These are phyloP conservation scores for Metschnikowia lochheadii DNA, from an alignment of 805 yeast species.

Conservation along the genomic window DNA sequence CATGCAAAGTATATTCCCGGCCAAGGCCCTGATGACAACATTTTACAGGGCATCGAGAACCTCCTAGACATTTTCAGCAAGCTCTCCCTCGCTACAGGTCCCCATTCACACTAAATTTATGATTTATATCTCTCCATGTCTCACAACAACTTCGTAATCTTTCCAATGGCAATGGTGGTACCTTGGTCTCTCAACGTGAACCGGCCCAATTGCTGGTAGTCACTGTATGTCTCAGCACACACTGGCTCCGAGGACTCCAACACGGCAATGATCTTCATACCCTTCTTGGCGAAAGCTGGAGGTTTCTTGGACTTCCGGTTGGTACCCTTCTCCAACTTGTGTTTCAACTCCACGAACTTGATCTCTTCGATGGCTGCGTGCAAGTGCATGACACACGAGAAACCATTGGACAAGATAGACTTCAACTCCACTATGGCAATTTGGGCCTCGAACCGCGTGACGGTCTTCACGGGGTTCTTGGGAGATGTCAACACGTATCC, in stretches of 20 bases:
- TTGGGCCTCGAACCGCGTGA: conserved; percentile 89
- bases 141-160: conserved; percentile 77
- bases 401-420: conserved; percentile 91
- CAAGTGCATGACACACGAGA: conserved; percentile 96
- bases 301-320: conserved; percentile 95
- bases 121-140: background rate
- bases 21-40: conserved; percentile 66
- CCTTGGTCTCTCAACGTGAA: conserved; percentile 99
- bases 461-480: conserved; percentile 85
- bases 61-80: conserved; percentile 44
- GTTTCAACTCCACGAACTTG: conserved; percentile 71
- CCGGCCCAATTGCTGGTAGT: conserved; percentile 95
- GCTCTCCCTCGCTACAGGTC: background rate
- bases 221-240: conserved; percentile 88
- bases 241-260: conserved; percentile 83
- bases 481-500: conserved; percentile 91
- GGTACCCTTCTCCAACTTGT: conserved; percentile 93
- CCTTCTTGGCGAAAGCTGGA: conserved; percentile 97
- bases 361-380: conserved; percentile 99
- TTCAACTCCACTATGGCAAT: conserved; percentile 95
- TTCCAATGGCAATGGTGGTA: conserved; percentile 96
- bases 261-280: conserved; percentile 95
- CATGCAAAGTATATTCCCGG: conserved; percentile 68
- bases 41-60: conserved; percentile 65
- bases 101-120: no score